Evolutionary conservation across 306 rosid species (phyloP), one percentile per base, ranked within the genome.

Genomic region (Castanospermum australe): DNA sequence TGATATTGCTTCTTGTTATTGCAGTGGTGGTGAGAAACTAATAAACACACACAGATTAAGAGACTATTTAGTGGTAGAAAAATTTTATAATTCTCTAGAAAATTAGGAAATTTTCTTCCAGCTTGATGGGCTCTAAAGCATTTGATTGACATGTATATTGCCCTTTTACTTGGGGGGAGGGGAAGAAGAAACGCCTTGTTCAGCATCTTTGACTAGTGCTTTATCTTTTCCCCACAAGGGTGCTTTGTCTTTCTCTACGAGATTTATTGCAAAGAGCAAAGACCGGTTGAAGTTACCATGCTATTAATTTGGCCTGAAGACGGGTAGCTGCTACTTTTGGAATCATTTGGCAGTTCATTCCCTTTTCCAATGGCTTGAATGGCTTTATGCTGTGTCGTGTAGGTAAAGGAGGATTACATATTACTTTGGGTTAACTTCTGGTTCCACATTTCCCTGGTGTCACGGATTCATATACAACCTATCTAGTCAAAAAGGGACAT

Each of bases 261-360:
- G 80, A 70, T 81, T 80, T 38, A 75, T 70, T 76, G 82, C 84
- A 71, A 54, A 52, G 25, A 60, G 33, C 55, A 51, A 75, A 42
- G 73, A 66, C 70, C 0, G 64, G 20, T 64, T 67, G 60, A 51
- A 67, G 45, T 77, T 66, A 73, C 33, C 45, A 55, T 73, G 61
- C 5, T 10, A 56, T 35, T 42, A 66, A 81, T 72, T 50, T 64
- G 48, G 38, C 78, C 12, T 25, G 20, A 61, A 54, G 33, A 52
- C 12, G 12, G 62, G 45, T n/a, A n/a, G 60, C 33, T 79, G 8
- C 65, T 48, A 48, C 65, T 13, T 48, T 71, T 80, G 22, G 42
- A 71, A 36, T 71, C 21, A 71, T 47, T 63, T 61, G 8, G 17
- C 8, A n/a, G 6, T 18, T 56, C 32, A 20, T 47, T 54, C 30